Base-by-base conservation (phyloP, 345 rosid species). In the Acer negundo region DNA sequence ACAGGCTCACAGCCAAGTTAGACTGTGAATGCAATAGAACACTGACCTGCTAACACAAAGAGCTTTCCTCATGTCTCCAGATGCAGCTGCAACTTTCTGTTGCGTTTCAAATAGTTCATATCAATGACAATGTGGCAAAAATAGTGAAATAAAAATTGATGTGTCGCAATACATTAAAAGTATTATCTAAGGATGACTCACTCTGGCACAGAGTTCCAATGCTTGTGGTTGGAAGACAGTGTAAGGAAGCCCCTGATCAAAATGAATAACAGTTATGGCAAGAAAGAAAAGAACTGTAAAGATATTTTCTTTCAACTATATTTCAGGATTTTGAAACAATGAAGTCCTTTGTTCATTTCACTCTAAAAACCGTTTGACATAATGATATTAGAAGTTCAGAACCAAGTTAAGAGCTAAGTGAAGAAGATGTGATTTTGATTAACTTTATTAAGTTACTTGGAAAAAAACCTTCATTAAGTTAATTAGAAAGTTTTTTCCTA, bases 41-140 rank as follows among this genome's bases (percentile, higher is more conserved):
- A 79, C 77, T 77, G 47, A 93, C 98, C 98, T 91, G 88, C 97
- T 93, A 72, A 95, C 86, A 83, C 86, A 85, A 8, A 95, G 90
- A 75, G 99, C 99, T 85, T 91, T 93, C 67, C 98, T 83, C 97
- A 95, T 94, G 83, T 95, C 99, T 76, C 99, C 99, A 77, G 95
- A 92, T 83, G 93, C 93, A 70, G 99, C 93, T 31, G 97, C 93
- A 75, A 95, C 94, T 93, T 89, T 95, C 99, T 93, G 92, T 49
- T 35, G 81, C 19, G 74, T 40, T 42, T 42, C 26, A 44, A 79
- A 68, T 0, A 28, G 42, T 76, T 70, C 82, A 40, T 67, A 75
- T 77, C 62, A 22, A 24, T 47, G 65, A 72, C 58, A 69, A 26
- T 46, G 61, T 20, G 9, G 73, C 47, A 74, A 65, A 7, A 66